Conservation (phyloP, 495 filamentous ascomycete genomes). For the Aspergillus asperescens region DNA sequence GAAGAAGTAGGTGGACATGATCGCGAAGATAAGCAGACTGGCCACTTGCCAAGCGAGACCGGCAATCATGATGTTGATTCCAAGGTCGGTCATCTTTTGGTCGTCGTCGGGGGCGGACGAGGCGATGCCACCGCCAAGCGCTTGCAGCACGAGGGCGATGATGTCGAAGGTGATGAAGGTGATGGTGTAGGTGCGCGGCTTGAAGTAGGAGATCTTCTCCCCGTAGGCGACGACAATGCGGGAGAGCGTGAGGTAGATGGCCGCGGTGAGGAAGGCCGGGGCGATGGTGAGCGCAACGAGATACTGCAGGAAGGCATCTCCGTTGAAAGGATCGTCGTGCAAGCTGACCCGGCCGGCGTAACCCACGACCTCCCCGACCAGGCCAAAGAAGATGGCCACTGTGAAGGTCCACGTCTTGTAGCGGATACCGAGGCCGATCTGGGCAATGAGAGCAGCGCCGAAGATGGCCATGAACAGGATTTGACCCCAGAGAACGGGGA, state of each 20-base stretch:
- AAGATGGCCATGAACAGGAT: slow-evolving; percentile 31
- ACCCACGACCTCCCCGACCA: slow-evolving; percentile 33
- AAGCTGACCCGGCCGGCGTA: slow-evolving; percentile 30
- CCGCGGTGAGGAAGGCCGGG: slow-evolving; percentile 52
- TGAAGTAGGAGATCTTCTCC: slow-evolving; percentile 41
- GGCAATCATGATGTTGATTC: slow-evolving; percentile 52
- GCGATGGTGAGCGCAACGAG: slow-evolving; percentile 51
- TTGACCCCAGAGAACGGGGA: slow-evolving; percentile 35
- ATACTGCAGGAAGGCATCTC: slow-evolving; percentile 32
- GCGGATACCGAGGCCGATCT: slow-evolving; percentile 24
- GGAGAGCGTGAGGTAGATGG: slow-evolving; percentile 55
- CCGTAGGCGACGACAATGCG: slow-evolving; percentile 50
- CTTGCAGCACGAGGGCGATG: slow-evolving; percentile 52
- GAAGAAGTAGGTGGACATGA: slow-evolving; percentile 46
- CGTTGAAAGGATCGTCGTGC: slow-evolving; percentile 30
- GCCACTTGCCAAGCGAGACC: slow-evolving; percentile 52
- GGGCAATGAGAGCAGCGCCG: slow-evolving; percentile 20
- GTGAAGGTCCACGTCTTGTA: slow-evolving; percentile 31
- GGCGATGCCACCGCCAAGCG: slow-evolving; percentile 50
- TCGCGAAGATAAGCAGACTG: slow-evolving; percentile 48
- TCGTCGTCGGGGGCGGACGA: slow-evolving; percentile 37
- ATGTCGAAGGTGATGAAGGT: slow-evolving; percentile 53
- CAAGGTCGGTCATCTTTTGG: slow-evolving; percentile 23
- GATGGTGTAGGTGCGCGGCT: slow-evolving; percentile 48
- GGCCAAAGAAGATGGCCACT: slow-evolving; percentile 22